Base-by-base conservation (phyloP, 257 asterid species). In the Forsythia viridissima region DNA sequence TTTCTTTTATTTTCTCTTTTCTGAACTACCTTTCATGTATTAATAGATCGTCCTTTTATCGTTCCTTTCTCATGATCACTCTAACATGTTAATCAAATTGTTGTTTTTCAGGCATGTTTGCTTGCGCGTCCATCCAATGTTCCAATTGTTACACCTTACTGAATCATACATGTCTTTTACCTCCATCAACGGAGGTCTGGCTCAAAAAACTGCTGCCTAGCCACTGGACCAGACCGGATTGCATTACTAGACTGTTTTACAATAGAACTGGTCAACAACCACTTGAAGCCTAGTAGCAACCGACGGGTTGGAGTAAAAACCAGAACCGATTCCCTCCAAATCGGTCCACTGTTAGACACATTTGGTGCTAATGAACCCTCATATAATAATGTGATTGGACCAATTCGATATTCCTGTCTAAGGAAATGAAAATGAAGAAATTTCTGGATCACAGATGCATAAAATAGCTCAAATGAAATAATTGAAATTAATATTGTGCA, bases 51-150 rank as follows among this genome's bases (percentile, higher is more conserved):
- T 0, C 70, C 5, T n/a, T 69, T 11, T 9, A 9, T 18, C 40
- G 40, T 10, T 24, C 13, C 34, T 5, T 51, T 59, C 42, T 70
- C 44, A 43, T 5, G 24, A 30, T 71, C 24, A 15, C 5, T 52
- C 18, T 37, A 18, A 4, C 18, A 13, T 0, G 42, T 73, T 63
- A 52, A 37, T 48, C 75, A 18, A 68, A n/a, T 71, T 8, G 6
- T 46, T 84, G 20, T 63, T 77, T 82, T 80, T 41, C 85, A 96
- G 99, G 94, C 92, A 92, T 36, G 97, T 96, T 43, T 96, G 99
- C 89, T 85, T 96, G 88, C 88, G 96, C 8, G 96, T 96, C 85
- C 97, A 96, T 86, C 98, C 99, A 10, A 86, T 83, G 61, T 92
- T 96, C 86, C 59, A 80, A 12, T 80, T 96, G 87, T 84, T 92